These are phyloP conservation scores for Sporothrix pallida DNA, from an alignment of 2,329 filamentous ascomycete genomes.

Conservation along the genomic window DNA sequence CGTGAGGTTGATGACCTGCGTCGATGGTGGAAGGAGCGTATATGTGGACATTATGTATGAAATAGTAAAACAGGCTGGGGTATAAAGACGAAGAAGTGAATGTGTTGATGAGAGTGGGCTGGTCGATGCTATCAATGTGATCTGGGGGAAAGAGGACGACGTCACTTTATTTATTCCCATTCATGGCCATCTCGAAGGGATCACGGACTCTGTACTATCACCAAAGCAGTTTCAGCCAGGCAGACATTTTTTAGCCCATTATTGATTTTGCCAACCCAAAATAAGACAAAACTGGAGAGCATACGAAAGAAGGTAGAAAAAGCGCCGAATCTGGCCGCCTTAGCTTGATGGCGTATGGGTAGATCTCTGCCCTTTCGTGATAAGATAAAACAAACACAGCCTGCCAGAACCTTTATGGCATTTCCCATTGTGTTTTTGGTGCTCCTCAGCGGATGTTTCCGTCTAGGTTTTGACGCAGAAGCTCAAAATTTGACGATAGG, in stretches of 20 bases:
- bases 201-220: too few relatives aligned
- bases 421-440: too few relatives aligned
- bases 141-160: background rate
- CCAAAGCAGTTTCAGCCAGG: background rate
- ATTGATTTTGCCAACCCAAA: background rate
- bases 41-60: background rate
- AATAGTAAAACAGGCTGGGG: too few relatives aligned
- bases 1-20: conserved; percentile 37
- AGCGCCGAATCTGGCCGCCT: background rate
- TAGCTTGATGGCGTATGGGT: background rate
- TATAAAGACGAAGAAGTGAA: too few relatives aligned
- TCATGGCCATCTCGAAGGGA: background rate
- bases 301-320: background rate
- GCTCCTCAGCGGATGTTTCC: background rate
- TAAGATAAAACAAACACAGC: background rate
- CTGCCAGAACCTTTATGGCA: background rate
- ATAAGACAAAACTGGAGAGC: background rate
- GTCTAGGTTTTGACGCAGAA: background rate
- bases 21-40: conserved; percentile 23
- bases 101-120: too few relatives aligned
- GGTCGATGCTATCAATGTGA: too few relatives aligned
- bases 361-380: background rate
- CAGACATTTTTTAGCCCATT: background rate
- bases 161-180: background rate
- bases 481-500: background rate